Evolutionary conservation across 179 eudicot genomes (phyloP).

Genomic region (Camellia oleifera): DNA sequence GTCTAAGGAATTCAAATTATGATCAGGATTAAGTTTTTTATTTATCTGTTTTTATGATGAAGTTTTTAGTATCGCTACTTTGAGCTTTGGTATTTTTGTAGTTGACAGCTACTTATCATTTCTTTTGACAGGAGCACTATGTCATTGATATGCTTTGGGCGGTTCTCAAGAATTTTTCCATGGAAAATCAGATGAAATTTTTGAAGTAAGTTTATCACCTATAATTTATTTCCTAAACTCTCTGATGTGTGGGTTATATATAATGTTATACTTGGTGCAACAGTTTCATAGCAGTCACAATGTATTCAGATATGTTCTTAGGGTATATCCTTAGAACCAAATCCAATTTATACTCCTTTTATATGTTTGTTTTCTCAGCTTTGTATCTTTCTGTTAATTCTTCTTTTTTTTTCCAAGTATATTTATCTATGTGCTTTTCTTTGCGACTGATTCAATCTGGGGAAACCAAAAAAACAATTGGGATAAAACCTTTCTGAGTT

Average conservation of each 20-base stretch:
- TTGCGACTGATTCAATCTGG: not conserved
- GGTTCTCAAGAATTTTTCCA: constrained; percentile 70
- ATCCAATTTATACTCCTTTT: not conserved
- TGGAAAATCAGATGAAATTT: constrained; percentile 78
- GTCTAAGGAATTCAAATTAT: not conserved
- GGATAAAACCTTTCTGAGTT: too few relatives aligned
- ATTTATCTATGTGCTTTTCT: too few relatives aligned
- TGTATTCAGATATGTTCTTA: not conserved
- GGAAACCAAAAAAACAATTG: not conserved
- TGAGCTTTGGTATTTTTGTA: not conserved
- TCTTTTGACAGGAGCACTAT: constrained; percentile 79
- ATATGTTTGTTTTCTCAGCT: not conserved
- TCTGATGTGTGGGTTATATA: not conserved
- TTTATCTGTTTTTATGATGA: not conserved
- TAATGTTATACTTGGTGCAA: not conserved
- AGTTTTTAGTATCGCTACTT: not conserved
- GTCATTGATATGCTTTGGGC: constrained; percentile 94
- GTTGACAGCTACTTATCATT: constrained; percentile 12
- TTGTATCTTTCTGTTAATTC: not conserved
- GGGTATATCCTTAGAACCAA: not conserved
- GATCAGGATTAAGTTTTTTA: not conserved
- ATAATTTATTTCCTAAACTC: not conserved
- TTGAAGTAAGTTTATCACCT: constrained; percentile 67
- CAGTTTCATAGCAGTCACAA: not conserved
- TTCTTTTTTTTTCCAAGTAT: not conserved